These are phyloP conservation scores for Linnemannia schmuckeri DNA, from an alignment of 192 early-diverging fungal species.

Conservation along the genomic window DNA sequence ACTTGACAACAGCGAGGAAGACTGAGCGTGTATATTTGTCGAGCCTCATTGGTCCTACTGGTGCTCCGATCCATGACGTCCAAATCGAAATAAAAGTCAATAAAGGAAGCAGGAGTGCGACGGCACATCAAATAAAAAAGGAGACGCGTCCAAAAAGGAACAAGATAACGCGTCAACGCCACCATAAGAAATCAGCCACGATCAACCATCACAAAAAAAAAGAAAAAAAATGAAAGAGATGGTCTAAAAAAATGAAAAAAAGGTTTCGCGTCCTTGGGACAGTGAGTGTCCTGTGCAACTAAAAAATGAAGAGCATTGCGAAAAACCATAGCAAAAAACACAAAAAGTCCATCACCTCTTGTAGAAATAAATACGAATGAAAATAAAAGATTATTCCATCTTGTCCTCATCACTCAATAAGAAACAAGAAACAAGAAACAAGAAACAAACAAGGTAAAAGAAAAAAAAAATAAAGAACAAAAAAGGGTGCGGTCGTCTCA, in stretches of 20 bases:
- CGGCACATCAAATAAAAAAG: neutral
- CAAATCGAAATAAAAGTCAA: neutral
- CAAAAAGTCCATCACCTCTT: neutral
- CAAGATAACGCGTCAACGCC: neutral
- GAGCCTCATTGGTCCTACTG: neutral
- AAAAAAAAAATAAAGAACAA: neutral
- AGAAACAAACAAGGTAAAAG: neutral
- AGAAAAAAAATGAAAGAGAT: neutral
- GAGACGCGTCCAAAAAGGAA: neutral
- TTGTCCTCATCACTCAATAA: neutral
- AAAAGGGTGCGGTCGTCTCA: constrained; percentile 2
- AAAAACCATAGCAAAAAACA: neutral
- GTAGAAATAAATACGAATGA: constrained; percentile 6
- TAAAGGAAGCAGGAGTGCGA: neutral
- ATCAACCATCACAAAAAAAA: neutral
- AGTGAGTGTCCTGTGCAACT: neutral
- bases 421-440: neutral
- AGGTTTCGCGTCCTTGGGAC: neutral
- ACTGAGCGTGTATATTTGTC: neutral
- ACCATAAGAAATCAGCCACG: neutral
- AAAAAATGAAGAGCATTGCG: neutral
- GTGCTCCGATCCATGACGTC: neutral
- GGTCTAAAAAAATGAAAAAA: neutral
- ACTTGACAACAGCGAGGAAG: neutral
- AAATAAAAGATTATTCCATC: neutral